Conservation (phyloP, 1,284 basidiomycete species). For the Xanthoconium separans region DNA sequence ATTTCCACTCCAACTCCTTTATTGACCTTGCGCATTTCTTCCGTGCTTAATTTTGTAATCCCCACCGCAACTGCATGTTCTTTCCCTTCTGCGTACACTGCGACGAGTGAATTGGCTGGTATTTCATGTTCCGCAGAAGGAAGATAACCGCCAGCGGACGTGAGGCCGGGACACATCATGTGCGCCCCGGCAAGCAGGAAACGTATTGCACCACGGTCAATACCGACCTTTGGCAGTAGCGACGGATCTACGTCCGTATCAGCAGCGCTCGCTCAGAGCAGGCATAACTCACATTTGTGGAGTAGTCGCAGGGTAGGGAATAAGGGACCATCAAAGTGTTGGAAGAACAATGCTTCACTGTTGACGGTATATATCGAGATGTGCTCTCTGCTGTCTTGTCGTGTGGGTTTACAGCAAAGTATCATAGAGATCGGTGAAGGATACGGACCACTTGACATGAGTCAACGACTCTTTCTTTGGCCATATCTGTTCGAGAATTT, state of each 20-base stretch:
- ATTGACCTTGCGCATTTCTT: slow-evolving; percentile 87
- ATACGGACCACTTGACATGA: slow-evolving; percentile 88
- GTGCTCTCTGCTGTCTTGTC: slow-evolving; percentile 81
- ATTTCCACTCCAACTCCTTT: slow-evolving; percentile 93
- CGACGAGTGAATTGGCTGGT: slow-evolving; percentile 73
- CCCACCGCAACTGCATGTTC: slow-evolving; percentile 91
- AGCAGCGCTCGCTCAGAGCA: background rate
- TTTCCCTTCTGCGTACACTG: slow-evolving; percentile 95
- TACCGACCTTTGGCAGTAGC: slow-evolving; percentile 83
- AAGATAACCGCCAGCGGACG: slow-evolving; percentile 87
- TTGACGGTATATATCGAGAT: slow-evolving; percentile 90
- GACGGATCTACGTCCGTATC: slow-evolving; percentile 69
- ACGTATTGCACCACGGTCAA: slow-evolving; percentile 97
- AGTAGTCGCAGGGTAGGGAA: slow-evolving; percentile 86
- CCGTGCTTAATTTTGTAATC: slow-evolving; percentile 77
- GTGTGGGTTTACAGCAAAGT: slow-evolving; percentile 6
- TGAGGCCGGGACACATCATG: slow-evolving; percentile 98
- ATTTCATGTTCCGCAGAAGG: slow-evolving; percentile 75
- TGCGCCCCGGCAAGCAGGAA: slow-evolving; percentile 92
- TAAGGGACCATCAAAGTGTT: slow-evolving; percentile 94
- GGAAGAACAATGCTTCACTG: slow-evolving; percentile 90
- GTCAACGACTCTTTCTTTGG: slow-evolving; percentile 97
- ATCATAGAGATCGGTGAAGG: slow-evolving; percentile 1
- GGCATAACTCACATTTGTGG: slow-evolving; percentile 77
- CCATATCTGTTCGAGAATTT: slow-evolving; percentile 90